Evolutionary conservation across 2,329 filamentous ascomycete species (phyloP), one percentile per base, ranked within the genome.

Genomic region (Colletotrichum sp.): DNA sequence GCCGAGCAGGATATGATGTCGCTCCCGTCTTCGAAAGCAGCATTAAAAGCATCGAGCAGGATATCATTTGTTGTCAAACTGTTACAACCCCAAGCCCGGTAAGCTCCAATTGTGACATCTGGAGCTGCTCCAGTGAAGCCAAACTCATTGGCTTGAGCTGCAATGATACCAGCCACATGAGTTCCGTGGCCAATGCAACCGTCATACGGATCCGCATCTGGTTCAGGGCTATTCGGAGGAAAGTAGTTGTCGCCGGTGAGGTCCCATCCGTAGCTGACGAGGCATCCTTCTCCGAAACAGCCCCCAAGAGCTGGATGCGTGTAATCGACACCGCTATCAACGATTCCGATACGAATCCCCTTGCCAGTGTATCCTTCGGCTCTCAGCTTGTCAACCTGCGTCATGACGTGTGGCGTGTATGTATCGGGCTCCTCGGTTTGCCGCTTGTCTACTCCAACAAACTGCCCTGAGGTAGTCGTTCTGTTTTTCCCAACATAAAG

Each of bases 261-360:
- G 71, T 89, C 88, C 72, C 85, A 86, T 1, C 89, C 89, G 74
- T 85, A 85, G 12, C 83, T 81, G 12, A 91, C 84, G 32, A 89
- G 81, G 77, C 85, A 89, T 0, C 87, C 88, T 13, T 83, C 78
- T 3, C 89, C 89, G 76, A 90, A 90, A 68, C 88, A 88, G 6
- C 88, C 88, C 16, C 89, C 89, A 2, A 91, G 85, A 12, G 87
- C 87, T 12, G 88, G 88, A 74, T 89, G 88, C 8, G 79, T 84
- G 79, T 90, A 90, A 78, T 91, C 89, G 39, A 89, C 81, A 3
- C 80, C 80, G 3, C 78, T 79, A 70, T 87, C 85, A 48, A 88
- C 81, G 43, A 88, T 79, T 4, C 82, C 87, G 22, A 89, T 82
- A 16, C 83, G 84, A 27, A 87, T 80, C 2, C 87, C 87, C 43